Percentiles rank a stretch among this genome's conserved stretches.
Conservation (phyloP, 345 rosid species). For the Balakata baccata region DNA sequence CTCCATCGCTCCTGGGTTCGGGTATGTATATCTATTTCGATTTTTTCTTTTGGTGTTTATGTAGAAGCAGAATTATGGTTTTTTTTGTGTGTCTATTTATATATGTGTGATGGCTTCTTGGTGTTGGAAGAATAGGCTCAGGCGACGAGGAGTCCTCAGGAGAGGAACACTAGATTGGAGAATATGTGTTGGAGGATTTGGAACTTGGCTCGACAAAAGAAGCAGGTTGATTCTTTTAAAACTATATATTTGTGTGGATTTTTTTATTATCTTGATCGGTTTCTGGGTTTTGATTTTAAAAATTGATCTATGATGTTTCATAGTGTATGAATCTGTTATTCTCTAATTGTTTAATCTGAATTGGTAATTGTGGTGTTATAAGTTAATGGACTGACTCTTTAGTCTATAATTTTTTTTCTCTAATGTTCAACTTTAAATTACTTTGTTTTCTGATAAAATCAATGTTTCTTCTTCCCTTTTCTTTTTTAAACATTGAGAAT, state of each 20-base stretch:
- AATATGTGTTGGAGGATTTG: slow-evolving; percentile 99
- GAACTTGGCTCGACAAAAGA: slow-evolving; percentile 99
- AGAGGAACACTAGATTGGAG: slow-evolving; percentile 97
- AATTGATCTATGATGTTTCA: not conserved
- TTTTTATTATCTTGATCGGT: not conserved
- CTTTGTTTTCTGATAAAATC: not conserved
- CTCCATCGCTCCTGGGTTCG: slow-evolving; percentile 85
- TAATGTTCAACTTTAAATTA: not conserved
- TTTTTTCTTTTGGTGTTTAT: not conserved
- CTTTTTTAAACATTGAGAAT: not conserved
- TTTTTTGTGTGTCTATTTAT: not conserved
- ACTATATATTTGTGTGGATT: not conserved
- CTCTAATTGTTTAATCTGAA: not conserved
- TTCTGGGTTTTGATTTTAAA: not conserved
- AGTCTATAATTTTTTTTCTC: not conserved
- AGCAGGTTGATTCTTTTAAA: slow-evolving; percentile 54
- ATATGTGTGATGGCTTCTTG: not conserved
- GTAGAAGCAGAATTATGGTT: not conserved
- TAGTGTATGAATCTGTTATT: not conserved
- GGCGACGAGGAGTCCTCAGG: slow-evolving; percentile 96
- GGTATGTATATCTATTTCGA: slow-evolving; percentile 27
- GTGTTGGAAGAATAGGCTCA: slow-evolving; percentile 53
- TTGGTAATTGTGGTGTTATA: not conserved
- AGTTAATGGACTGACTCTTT: slow-evolving; percentile 1
- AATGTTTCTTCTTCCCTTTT: not conserved